Base-by-base conservation (phyloP, 1,284 basidiomycete genomes). In the Coniferiporia sulphurascens region DNA sequence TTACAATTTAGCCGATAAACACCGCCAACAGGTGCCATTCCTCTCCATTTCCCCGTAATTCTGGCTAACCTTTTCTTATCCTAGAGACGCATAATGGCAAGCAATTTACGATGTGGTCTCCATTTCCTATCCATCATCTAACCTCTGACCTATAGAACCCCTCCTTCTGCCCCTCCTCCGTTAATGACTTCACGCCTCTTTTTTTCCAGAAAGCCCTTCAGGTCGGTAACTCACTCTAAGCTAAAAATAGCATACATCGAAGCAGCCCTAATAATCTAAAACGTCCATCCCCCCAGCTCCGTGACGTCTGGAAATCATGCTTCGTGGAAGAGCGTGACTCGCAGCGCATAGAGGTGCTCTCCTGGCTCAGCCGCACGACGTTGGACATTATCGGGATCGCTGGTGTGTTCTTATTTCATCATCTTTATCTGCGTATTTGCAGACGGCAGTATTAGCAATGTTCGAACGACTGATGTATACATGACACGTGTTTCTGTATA, bases 311-410 rank as follows among this genome's bases (percentile, higher is more conserved):
- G 53, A 44, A 17, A 36, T 9, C 49, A 9, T 51, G 58, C n/a
- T 34, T 59, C 48, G 27, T 17, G 9, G 43, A 58, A 27, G 52
- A 46, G 34, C 32, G 27, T 22, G 22, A 36, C 38, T 41, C 21
- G n/a, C 44, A 15, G 34, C 43, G 52, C 19, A 48, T 70, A 17
- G 75, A 82, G 56, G 71, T 76, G 4, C 66, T 74, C 43, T 60
- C 66, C 4, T 78, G 73, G 70, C 68, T 81, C 13, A 74, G 69
- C 6, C 72, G 73, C 53, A 70, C 73, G 6, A 79, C 79, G 0
- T 65, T 82, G 43, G 80, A 82, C 62, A 71, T 81, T 21, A 80
- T 82, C 59, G 79, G 79, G 4, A 64, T 75, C 1, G 77, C 78
- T 0, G 79, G 78, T 67, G 54, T 13, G 17, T 57, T 13, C 13